A percentile compares a stretch with the other conserved stretches of the same genome.
Evolutionary conservation across 306 rosid species (phyloP).

Genomic region (cucumber (Cucumis sativus)): Cucumber_9930_V3 NC_026659.2:6865501-6866000

Average conservation of each 20-base stretch:
- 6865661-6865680: conserved; percentile 92
- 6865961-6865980: conserved; percentile 98
- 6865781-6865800: background rate
- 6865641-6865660: conserved; percentile 58
- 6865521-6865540: conserved; percentile 16
- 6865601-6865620: conserved; percentile 35
- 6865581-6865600: conserved; percentile 32
- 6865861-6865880: background rate
- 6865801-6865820: background rate
- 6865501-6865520: conserved; percentile 14
- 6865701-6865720: background rate
- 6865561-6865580: conserved; percentile 35
- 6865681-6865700: conserved; percentile 41
- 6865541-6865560: conserved; percentile 24
- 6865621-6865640: conserved; percentile 77
- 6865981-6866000: conserved; percentile 79
- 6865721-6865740: background rate
- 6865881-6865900: background rate
- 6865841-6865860: background rate
- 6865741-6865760: background rate
- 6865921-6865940: background rate
- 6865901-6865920: background rate
- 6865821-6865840: background rate
- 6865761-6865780: background rate
- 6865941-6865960: conserved; percentile 48